Conservation (phyloP, 441 rosid genomes). For the Populus hybrid region DNA sequence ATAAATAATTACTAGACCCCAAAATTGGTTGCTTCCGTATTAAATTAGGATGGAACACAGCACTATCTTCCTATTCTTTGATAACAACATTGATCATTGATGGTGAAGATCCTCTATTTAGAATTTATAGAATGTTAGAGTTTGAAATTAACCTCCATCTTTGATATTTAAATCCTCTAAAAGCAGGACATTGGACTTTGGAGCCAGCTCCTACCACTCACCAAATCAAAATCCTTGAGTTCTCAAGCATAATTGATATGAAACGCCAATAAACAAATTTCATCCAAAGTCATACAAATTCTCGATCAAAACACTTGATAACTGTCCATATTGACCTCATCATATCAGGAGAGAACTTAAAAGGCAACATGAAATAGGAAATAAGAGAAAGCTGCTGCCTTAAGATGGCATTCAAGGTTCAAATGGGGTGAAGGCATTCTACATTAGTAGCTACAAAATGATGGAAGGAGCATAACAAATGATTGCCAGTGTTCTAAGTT, state of each 20-base stretch:
- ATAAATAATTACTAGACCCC: neutral
- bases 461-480: neutral
- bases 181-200: neutral
- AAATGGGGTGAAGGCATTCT: neutral
- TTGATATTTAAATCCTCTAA: neutral
- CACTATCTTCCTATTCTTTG: neutral
- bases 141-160: neutral
- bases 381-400: neutral
- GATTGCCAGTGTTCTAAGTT: neutral
- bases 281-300: neutral
- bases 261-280: neutral
- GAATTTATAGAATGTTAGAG: neutral
- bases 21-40: neutral
- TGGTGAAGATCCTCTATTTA: neutral
- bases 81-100: neutral
- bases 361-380: neutral
- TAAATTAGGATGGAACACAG: neutral
- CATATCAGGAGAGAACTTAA: neutral
- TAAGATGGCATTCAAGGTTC: neutral
- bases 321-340: neutral
- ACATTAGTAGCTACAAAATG: neutral
- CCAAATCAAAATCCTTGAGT: neutral
- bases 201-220: neutral
- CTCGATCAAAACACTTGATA: neutral
- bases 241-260: neutral